Percentiles rank a stretch among this genome's conserved stretches.
phyloP scores from a whole-genome alignment of 208 protist genomes.

The Trypanosoma congolense region DNA sequence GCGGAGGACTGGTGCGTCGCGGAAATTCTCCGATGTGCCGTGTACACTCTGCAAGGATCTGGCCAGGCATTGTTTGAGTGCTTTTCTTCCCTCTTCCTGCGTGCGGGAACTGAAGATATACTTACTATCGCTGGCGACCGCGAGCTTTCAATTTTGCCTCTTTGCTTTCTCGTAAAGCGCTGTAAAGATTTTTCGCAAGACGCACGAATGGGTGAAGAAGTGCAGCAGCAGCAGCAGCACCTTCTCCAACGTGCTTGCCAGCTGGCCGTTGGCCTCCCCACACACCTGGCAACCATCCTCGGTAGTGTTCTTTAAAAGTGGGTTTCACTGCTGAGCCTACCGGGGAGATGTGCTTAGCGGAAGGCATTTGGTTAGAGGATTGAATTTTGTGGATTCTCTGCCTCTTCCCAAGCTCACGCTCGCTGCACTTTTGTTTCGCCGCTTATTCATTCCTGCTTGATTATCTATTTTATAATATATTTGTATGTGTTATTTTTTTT shows the following conservation, averaged over 20 bases:
- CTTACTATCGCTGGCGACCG: neutral
- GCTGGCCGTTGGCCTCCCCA: slow-evolving; percentile 6
- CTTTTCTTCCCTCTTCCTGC: slow-evolving; percentile 22
- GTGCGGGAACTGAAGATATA: slow-evolving; percentile 2
- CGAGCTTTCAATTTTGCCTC: slow-evolving; percentile 6
- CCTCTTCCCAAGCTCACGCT: too few species aligned
- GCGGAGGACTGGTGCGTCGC: slow-evolving; percentile 13
- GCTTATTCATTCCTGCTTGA: too few species aligned
- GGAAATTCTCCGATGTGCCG: slow-evolving; percentile 11
- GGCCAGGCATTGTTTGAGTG: slow-evolving; percentile 1
- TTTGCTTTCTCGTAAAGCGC: slow-evolving; percentile 22
- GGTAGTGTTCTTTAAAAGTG: slow-evolving; percentile 11
- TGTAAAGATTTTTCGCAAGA: slow-evolving; percentile 14
- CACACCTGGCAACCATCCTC: slow-evolving; percentile 13
- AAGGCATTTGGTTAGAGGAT: too few species aligned
- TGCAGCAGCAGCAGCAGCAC: neutral
- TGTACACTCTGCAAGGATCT: slow-evolving; percentile 11
- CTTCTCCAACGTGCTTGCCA: slow-evolving; percentile 16
- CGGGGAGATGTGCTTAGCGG: too few species aligned
- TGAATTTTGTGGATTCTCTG: too few species aligned
- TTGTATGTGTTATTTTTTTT: too few species aligned
- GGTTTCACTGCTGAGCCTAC: too few species aligned
- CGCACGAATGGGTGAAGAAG: slow-evolving; percentile 10
- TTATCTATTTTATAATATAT: too few species aligned
- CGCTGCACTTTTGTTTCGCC: too few species aligned